Base-by-base conservation (phyloP, 2,329 filamentous ascomycete genomes). In the Cordyceps tenuipes region DNA sequence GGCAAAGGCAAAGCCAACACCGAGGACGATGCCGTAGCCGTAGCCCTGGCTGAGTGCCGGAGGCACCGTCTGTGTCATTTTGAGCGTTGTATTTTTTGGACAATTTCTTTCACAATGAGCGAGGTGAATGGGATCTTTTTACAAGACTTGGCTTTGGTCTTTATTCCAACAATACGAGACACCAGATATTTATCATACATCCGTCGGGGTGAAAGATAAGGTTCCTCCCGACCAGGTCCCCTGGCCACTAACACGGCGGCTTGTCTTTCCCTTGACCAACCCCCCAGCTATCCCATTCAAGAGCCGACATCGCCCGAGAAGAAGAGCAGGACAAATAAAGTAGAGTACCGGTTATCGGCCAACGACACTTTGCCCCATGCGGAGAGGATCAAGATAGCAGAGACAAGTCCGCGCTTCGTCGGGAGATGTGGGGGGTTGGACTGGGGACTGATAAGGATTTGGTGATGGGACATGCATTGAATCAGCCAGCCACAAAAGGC, bases 1-100 rank as follows among this genome's bases (percentile, higher is more conserved):
- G 44, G 89, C 86, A 73, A 92, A 92, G 29, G 82, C 79, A 66
- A 88, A 84, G 21, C 89, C 89, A 17, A 92, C 73, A 19, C 89
- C 89, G 39, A 92, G 74, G 55, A 92, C 83, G 65, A 92, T 86
- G 68, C 88, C 89, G 81, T 92, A 92, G 68, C 89, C 89, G 63
- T 86, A 87, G 60, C 82, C 84, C 68, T 88, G 83, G 64, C 74
- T 73, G 17, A 82, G 70, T 34, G 80, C 74, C 23, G 76, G 56
- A 52, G 56, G 47, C 36, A 59, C 56, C 2, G 56, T 41, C 29
- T 44, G 48, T 29, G 56, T 50, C 56, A 59, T 59, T 26, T 29
- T 58, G 8, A 3, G 19, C 10, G 3, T 1, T 6, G 6, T 10
- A 31, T 10, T 5, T n/a, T n/a, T n/a, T n/a, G n/a, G n/a, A 34